Evolutionary conservation across 108 stramenopile genomes (phyloP), one percentile per base, ranked within the genome.

Genomic region (Nitzschia sp.): DNA sequence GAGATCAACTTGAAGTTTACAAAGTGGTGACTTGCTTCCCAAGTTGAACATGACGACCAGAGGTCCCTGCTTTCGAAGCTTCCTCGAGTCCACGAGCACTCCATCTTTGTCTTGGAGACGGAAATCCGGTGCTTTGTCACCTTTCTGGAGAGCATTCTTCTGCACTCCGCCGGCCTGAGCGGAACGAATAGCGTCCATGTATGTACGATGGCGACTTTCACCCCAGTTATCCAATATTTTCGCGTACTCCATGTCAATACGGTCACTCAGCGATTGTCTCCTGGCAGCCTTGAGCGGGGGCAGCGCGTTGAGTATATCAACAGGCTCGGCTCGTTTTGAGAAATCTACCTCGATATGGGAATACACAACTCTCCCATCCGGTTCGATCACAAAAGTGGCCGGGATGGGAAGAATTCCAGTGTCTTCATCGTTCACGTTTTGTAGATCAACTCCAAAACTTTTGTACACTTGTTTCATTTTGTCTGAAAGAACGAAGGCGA

Each of bases 111-210:
- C 62, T 20, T 0, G 10, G 2, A 59, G 39, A 1, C 41, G 24
- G 62, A 73, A 73, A 39, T 73, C 72, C 3, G 72, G 72, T 6
- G 72, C 72, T 20, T 42, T 73, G 1, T 42, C 37, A 2, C 66
- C 66, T 8, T 43, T 55, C 29, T 73, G 10, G n/a, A 66, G 25
- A 11, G 72, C 72, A 7, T 14, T 11, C 9, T 41, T 17, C 22
- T 53, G 53, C 10, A 42, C 29, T 20, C 20, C 66, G 14, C 42
- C 10, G 17, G 53, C 19, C 41, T 55, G 29, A 39, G 29, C 10
- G 39, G 20, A 14, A 2, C 55, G 25, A 38, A 67, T n/a, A 41
- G 37, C 43, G 12, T 62, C 61, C 42, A 44, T 41, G 10, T 41
- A 55, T 10, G 41, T 7, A 3, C 19, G 37, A 1, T 37, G 44